A percentile compares a stretch with the other conserved stretches of the same genome.
Evolutionary conservation across 371 early-diverging fungal genomes (phyloP).

Genomic region (Actinomortierella wolfii): DNA sequence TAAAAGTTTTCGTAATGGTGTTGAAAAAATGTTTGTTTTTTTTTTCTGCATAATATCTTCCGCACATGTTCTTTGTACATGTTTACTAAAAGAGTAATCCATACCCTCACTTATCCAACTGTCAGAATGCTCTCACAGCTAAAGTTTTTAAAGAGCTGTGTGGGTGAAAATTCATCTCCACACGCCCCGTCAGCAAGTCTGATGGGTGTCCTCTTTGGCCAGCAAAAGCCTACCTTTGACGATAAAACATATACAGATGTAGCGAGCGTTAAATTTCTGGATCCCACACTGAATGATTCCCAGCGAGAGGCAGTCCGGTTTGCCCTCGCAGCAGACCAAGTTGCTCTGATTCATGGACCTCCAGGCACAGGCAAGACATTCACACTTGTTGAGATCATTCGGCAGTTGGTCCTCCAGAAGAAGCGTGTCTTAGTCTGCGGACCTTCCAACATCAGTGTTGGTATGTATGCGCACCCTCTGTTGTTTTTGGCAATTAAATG

Average conservation of each 20-base stretch:
- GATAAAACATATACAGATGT: conserved; percentile 9
- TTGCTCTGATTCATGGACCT: conserved; percentile 88
- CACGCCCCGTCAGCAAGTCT: conserved; percentile 25
- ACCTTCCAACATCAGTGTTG: conserved; percentile 93
- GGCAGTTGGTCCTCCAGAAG: conserved; percentile 70
- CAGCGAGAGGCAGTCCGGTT: conserved; percentile 78
- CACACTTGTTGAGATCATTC: conserved; percentile 87
- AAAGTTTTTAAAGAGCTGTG: conserved; percentile 30
- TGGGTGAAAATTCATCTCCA: conserved; percentile 19
- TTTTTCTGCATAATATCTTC: conserved; percentile 10
- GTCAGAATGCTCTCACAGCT: conserved; percentile 33
- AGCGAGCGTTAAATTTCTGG: conserved; percentile 52
- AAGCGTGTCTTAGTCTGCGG: conserved; percentile 90
- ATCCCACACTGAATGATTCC: conserved; percentile 73
- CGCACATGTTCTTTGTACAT: no score
- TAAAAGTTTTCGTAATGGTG: conserved; percentile 3
- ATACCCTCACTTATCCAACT: not conserved
- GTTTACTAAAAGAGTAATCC: no score
- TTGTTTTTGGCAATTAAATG: not conserved
- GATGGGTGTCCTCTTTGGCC: conserved; percentile 51
- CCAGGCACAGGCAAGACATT: conserved; percentile 96
- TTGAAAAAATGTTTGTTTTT: conserved; percentile 17
- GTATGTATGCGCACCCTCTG: conserved; percentile 44
- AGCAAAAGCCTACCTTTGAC: conserved; percentile 48
- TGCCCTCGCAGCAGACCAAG: conserved; percentile 65